Conservation (phyloP, 164 flowering plant species). For the Aristolochia californica region DNA sequence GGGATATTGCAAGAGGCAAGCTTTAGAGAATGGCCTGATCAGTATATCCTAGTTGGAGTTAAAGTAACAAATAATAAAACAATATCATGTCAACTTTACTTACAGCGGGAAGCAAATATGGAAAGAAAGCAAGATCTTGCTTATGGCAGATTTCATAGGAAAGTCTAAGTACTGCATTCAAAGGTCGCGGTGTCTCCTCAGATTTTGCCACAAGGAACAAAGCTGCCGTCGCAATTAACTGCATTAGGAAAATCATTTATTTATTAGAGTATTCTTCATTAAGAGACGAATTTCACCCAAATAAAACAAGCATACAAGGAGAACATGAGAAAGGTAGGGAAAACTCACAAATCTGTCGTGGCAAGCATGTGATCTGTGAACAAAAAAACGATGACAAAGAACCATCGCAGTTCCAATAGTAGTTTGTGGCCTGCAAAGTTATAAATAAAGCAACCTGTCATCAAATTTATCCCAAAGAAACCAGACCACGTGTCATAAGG, state of each 20-base stretch:
- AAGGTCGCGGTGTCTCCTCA: constrained; percentile 83
- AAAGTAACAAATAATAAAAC: neutral
- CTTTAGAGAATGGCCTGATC: neutral
- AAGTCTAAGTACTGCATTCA: constrained; percentile 56
- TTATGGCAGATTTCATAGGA: constrained; percentile 73
- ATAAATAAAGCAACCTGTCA: neutral
- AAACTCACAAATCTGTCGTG: constrained; percentile 93
- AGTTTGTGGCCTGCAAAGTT: constrained; percentile 78
- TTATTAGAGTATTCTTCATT: too few relatives aligned
- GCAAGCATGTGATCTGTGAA: constrained; percentile 84
- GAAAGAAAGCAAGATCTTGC: constrained; percentile 48
- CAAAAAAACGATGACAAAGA: constrained; percentile 93
- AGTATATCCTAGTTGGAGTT: neutral
- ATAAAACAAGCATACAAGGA: neutral
- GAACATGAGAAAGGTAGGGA: neutral
- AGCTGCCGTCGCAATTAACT: constrained; percentile 89
- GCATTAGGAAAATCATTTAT: constrained; percentile 18
- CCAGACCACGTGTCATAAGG: too few relatives aligned
- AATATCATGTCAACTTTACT: constrained; percentile 18
- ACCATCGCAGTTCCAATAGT: constrained; percentile 95
- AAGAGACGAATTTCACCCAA: neutral
- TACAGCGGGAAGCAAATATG: constrained; percentile 61
- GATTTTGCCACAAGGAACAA: constrained; percentile 89
- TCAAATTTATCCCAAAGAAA: too few relatives aligned
- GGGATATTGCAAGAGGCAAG: too few relatives aligned